Percentiles rank a stretch among this genome's conserved stretches.
Conservation (phyloP, 2,329 filamentous ascomycete genomes). For the Colletotrichum limetticola region DNA sequence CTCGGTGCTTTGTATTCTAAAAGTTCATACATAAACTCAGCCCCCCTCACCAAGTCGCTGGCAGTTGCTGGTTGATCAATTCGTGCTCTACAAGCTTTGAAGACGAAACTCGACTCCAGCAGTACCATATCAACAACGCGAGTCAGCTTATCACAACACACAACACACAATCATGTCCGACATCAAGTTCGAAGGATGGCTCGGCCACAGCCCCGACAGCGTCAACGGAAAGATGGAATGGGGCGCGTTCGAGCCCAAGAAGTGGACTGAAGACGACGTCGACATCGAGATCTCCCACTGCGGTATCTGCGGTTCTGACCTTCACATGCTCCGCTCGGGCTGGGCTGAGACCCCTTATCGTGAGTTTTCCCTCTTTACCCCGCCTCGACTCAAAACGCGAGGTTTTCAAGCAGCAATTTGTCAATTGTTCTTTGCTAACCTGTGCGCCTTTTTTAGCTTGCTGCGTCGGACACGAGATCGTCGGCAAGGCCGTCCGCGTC, state of each 20-base stretch:
- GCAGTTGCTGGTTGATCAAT: too few relatives aligned
- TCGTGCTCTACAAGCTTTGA: not conserved
- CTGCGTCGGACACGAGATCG: constrained; percentile 73
- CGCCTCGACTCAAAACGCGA: not conserved
- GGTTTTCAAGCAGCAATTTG: not conserved
- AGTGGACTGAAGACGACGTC: constrained; percentile 73
- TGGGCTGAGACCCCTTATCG: constrained; percentile 57
- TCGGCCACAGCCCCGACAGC: constrained; percentile 53
- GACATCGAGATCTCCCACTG: constrained; percentile 75
- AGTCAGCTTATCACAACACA: not conserved
- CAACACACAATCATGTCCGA: constrained; percentile 43
- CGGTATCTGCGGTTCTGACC: constrained; percentile 72
- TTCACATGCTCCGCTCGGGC: constrained; percentile 68
- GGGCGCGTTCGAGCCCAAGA: constrained; percentile 69
- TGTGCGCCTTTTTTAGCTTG: constrained; percentile 46
- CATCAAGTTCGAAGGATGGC: constrained; percentile 63
- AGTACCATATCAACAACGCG: not conserved
- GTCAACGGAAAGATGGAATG: constrained; percentile 64
- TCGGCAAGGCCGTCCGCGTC: constrained; percentile 67
- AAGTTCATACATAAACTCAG: constrained; percentile 6
- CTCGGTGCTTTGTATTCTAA: not conserved
- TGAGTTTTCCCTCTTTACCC: constrained; percentile 39
- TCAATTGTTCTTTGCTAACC: not conserved
- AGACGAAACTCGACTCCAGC: not conserved
- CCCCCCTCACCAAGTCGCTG: not conserved